A percentile compares a stretch with the other conserved stretches of the same genome.
Conservation (phyloP, 331 rosid genomes). For the Quercus lobata region DNA sequence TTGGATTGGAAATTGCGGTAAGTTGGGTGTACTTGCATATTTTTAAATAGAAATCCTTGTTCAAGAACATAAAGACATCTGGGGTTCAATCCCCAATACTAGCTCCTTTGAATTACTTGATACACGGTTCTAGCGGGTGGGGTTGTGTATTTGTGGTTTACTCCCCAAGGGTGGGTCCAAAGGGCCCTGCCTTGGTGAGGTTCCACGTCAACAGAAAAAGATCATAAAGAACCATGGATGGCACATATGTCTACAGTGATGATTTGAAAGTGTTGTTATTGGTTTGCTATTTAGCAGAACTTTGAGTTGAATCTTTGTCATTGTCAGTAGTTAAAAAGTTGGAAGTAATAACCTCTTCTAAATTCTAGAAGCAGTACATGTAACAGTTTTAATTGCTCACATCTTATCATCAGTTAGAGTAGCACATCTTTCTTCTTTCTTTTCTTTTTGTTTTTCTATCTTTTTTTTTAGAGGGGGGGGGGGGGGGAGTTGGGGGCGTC, state of each 20-base stretch:
- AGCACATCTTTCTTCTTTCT: background rate
- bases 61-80: background rate
- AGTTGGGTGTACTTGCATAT: constrained; percentile 12
- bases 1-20: constrained; percentile 45
- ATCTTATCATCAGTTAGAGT: background rate
- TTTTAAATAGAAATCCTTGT: background rate
- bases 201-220: background rate
- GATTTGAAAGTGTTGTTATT: background rate
- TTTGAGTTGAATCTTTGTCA: background rate
- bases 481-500: too few relatives aligned
- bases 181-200: too few relatives aligned
- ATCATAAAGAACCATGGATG: background rate
- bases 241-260: background rate
- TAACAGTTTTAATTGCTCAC: background rate
- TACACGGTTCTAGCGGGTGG: too few relatives aligned
- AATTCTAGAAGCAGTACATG: background rate
- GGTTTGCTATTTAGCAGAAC: background rate
- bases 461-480: too few relatives aligned
- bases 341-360: background rate
- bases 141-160: too few relatives aligned
- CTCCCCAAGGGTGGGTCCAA: too few relatives aligned
- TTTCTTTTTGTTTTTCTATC: too few relatives aligned
- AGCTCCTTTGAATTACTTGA: too few relatives aligned
- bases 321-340: background rate
- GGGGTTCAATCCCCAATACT: too few relatives aligned